These are phyloP conservation scores for Penicillium sp. DNA, from an alignment of 2,329 filamentous ascomycete species.

Conservation along the genomic window DNA sequence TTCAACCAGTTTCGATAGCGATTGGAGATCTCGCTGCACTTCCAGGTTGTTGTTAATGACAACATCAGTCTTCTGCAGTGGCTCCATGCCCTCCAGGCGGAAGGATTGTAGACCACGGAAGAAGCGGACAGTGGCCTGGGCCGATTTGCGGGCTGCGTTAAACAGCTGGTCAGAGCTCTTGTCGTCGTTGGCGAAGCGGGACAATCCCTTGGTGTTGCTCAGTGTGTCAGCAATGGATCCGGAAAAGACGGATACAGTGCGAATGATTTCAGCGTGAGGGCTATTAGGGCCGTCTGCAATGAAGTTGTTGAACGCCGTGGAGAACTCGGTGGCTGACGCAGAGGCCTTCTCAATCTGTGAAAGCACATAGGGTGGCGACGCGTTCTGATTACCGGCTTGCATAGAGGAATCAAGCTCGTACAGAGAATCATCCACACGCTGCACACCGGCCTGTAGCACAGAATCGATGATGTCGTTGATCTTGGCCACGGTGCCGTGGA, in stretches of 20 bases:
- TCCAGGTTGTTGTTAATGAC: constrained; percentile 98
- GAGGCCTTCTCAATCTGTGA: constrained; percentile 98
- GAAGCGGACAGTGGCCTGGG: constrained; percentile 85
- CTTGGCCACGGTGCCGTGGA: constrained; percentile 83
- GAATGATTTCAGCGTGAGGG: constrained; percentile 86
- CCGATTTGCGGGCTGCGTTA: constrained; percentile 78
- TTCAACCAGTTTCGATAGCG: constrained; percentile 89
- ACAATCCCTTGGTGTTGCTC: constrained; percentile 94
- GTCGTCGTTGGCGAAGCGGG: constrained; percentile 88
- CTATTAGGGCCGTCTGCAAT: constrained; percentile 95
- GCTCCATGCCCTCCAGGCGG: constrained; percentile 84
- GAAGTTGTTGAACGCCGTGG: constrained; percentile 97
- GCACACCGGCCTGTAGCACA: constrained; percentile 87
- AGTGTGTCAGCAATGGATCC: constrained; percentile 91
- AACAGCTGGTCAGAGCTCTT: constrained; percentile 88
- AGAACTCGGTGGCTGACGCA: constrained; percentile 92
- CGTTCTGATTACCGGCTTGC: constrained; percentile 98
- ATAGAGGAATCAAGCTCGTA: constrained; percentile 97
- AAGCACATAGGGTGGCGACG: constrained; percentile 88
- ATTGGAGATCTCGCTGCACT: constrained; percentile 90
- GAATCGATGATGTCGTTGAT: constrained; percentile 98
- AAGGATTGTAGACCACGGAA: constrained; percentile 94
- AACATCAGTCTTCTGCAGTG: constrained; percentile 90
- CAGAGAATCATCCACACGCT: constrained; percentile 91
- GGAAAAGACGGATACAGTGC: constrained; percentile 85